Evolutionary conservation across 2,329 filamentous ascomycete species (phyloP).

Genomic region (Ophiocordyceps camponoti-floridani): DNA sequence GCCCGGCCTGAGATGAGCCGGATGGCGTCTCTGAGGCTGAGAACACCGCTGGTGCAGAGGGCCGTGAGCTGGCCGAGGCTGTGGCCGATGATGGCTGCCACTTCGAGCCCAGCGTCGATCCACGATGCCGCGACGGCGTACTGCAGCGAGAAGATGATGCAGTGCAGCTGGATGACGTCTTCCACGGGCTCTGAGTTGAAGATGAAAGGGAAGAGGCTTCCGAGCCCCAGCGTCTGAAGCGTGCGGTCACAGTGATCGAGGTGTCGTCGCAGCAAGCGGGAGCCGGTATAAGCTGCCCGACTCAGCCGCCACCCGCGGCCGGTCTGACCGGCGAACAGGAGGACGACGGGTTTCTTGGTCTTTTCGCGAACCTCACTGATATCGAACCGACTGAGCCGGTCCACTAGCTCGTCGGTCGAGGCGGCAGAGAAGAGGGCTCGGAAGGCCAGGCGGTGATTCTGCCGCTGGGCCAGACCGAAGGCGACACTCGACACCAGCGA

Average conservation of each 20-base stretch:
- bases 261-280: conserved; percentile 7
- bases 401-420: neutral
- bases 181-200: conserved; percentile 8
- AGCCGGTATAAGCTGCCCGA: neutral
- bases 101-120: conserved; percentile 3
- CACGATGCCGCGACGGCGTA: conserved; percentile 4
- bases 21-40: conserved; percentile 14
- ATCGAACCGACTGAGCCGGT: neutral
- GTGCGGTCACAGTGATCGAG: conserved; percentile 16
- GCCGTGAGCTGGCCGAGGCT: conserved; percentile 21
- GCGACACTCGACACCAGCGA: neutral
- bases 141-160: conserved; percentile 8
- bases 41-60: conserved; percentile 12
- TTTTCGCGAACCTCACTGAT: neutral
- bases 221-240: conserved; percentile 9
- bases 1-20: conserved; percentile 13
- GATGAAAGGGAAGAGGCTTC: conserved; percentile 13
- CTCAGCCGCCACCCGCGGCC: neutral
- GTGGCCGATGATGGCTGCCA: conserved; percentile 12
- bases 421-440: neutral
- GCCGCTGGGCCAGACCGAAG: neutral
- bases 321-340: conserved; percentile 1
- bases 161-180: conserved; percentile 16
- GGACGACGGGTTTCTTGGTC: neutral
- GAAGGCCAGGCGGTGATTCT: neutral